Conservation (phyloP, 129 eudicot species). For the Flaveria ramosissima region DNA sequence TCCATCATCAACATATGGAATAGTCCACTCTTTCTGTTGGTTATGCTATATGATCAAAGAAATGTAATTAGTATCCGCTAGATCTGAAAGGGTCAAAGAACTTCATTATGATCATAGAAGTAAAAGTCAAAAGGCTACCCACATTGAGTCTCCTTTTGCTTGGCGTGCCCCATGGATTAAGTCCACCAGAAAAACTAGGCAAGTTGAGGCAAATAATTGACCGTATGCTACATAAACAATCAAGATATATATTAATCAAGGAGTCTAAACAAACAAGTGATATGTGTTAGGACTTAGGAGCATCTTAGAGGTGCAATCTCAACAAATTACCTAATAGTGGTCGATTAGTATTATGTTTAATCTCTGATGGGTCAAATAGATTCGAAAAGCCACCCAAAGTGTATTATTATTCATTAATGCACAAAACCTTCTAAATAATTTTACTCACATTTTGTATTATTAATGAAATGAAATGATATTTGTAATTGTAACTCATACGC, state of each 20-base stretch:
- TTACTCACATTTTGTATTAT: background rate
- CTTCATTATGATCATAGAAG: background rate
- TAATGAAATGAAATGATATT: background rate
- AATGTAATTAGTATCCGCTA: background rate
- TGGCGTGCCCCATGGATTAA: constrained; percentile 91
- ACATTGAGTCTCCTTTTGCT: constrained; percentile 49
- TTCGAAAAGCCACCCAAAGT: background rate
- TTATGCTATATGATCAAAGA: constrained; percentile 16
- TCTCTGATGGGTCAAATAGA: constrained; percentile 9
- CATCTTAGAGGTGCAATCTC: background rate
- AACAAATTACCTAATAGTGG: background rate
- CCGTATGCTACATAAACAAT: constrained; percentile 60
- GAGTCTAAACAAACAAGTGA: background rate
- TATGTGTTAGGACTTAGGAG: background rate
- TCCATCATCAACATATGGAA: constrained; percentile 84
- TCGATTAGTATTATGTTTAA: background rate
- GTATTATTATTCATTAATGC: background rate
- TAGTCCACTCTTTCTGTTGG: constrained; percentile 62
- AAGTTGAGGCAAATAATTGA: constrained; percentile 86
- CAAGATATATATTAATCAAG: background rate
- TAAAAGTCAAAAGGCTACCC: constrained; percentile 43
- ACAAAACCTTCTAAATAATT: background rate
- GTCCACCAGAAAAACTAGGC: constrained; percentile 97
- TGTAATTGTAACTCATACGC: background rate
- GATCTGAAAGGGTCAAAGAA: constrained; percentile 7